phyloP scores from a whole-genome alignment of 139 green algal species.

The Penium margaritaceum region DNA sequence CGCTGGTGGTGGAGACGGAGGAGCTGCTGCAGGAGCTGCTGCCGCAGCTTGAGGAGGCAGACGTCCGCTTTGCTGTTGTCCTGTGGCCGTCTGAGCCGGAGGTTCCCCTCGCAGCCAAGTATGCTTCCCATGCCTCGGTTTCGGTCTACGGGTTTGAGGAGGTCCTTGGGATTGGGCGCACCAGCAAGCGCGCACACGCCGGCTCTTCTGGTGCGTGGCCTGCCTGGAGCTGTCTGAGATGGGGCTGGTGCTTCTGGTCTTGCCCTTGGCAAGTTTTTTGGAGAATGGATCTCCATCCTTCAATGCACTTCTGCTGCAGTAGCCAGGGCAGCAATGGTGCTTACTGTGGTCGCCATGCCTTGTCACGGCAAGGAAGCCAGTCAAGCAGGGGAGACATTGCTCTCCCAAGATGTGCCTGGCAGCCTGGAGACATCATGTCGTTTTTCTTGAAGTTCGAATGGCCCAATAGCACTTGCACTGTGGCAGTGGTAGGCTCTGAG shows the following conservation, averaged over 20 bases:
- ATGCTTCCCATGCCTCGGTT: slow-evolving; percentile 13
- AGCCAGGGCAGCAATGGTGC: too few relatives aligned
- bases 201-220: slow-evolving; percentile 8
- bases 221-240: too few relatives aligned
- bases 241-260: not conserved
- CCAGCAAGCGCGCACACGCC: slow-evolving; percentile 14
- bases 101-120: not conserved
- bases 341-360: too few relatives aligned
- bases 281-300: too few relatives aligned
- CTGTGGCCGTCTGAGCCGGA: slow-evolving; percentile 56
- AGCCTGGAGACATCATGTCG: too few relatives aligned
- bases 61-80: slow-evolving; percentile 63
- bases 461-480: too few relatives aligned
- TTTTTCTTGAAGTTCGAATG: too few relatives aligned
- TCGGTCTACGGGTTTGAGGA: slow-evolving; percentile 50
- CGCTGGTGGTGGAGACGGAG: slow-evolving; percentile 66
- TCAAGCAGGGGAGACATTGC: too few relatives aligned
- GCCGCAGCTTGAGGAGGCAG: slow-evolving; percentile 43
- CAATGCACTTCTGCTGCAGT: too few relatives aligned
- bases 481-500: too few relatives aligned
- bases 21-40: slow-evolving; percentile 62
- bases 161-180: slow-evolving; percentile 48
- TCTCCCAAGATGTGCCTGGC: too few relatives aligned
- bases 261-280: not conserved
- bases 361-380: not conserved